Evolutionary conservation across 495 filamentous ascomycete species (phyloP).

Genomic region (Aspergillus saccharolyticus): DNA sequence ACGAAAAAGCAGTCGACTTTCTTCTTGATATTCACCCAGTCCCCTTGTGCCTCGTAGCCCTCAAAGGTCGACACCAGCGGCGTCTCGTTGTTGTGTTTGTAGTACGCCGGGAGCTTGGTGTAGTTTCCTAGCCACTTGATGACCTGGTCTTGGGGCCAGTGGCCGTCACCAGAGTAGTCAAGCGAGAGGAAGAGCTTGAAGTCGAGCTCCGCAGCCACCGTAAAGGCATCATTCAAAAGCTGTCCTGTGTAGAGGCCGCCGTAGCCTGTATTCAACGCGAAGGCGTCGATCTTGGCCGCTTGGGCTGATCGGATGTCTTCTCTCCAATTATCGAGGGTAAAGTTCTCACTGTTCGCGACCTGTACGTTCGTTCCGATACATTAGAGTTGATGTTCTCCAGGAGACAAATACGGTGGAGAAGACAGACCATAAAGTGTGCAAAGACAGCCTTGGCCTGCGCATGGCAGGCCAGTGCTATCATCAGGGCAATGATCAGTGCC

Average conservation of each 20-base stretch:
- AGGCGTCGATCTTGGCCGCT: conserved; percentile 63
- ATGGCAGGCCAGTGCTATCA: neutral
- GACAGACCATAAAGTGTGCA: conserved; percentile 33
- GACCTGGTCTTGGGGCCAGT: conserved; percentile 54
- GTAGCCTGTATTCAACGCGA: conserved; percentile 64
- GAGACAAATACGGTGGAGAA: neutral
- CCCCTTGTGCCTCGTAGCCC: conserved; percentile 50
- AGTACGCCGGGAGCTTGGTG: conserved; percentile 48
- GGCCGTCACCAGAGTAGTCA: conserved; percentile 55
- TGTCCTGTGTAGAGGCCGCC: conserved; percentile 38
- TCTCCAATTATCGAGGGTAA: conserved; percentile 44
- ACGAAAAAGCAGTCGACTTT: conserved; percentile 51
- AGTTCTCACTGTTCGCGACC: conserved; percentile 26
- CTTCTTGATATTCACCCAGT: conserved; percentile 55
- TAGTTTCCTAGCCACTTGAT: conserved; percentile 50
- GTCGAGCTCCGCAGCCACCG: conserved; percentile 45
- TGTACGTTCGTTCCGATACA: conserved; percentile 2
- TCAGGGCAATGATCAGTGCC: neutral
- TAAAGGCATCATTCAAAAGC: conserved; percentile 49
- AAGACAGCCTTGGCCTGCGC: conserved; percentile 28
- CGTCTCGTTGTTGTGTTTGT: conserved; percentile 35
- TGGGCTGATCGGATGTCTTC: conserved; percentile 57
- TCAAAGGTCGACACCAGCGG: conserved; percentile 74
- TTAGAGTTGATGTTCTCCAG: neutral
- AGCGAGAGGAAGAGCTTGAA: conserved; percentile 72